Evolutionary conservation across 2,329 filamentous ascomycete species (phyloP).

Genomic region (Hypocreales sp.): DNA sequence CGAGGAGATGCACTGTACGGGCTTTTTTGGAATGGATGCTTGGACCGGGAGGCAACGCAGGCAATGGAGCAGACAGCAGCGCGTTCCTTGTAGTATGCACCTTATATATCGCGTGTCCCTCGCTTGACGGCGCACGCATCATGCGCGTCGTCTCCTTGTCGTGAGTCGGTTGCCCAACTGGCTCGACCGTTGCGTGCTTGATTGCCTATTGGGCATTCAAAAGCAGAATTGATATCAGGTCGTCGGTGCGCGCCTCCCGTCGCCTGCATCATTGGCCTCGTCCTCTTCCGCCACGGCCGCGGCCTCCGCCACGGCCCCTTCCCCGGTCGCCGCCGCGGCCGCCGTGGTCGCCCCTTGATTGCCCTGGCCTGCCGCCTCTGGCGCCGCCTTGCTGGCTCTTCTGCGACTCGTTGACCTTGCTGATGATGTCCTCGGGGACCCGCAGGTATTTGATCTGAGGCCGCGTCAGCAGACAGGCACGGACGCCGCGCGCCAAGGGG

Average conservation of each 20-base stretch:
- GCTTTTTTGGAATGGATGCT: too few species aligned
- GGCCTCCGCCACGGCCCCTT: conserved; percentile 22
- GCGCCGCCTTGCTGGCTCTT: conserved; percentile 49
- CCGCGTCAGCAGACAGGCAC: conserved; percentile 5
- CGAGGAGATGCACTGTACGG: too few species aligned
- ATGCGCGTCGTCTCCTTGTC: too few species aligned
- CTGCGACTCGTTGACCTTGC: conserved; percentile 85
- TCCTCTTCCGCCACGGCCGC: conserved; percentile 18
- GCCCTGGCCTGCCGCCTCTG: conserved; percentile 47
- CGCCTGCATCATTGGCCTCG: conserved; percentile 15
- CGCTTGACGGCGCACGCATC: too few species aligned
- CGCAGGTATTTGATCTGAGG: conserved; percentile 90
- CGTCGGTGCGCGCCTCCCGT: neutral
- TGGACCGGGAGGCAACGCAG: too few species aligned
- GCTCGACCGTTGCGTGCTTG: too few species aligned
- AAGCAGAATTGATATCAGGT: neutral
- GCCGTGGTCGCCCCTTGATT: conserved; percentile 39
- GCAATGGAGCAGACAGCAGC: too few species aligned
- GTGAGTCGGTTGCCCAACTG: too few species aligned
- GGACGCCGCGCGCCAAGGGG: too few species aligned
- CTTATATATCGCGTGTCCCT: too few species aligned
- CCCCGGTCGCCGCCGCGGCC: conserved; percentile 31
- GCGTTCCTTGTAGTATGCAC: too few species aligned
- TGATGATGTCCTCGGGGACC: conserved; percentile 92
- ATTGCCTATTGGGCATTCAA: neutral